Percentiles rank a stretch among this genome's conserved stretches.
phyloP scores from a whole-genome alignment of 2,329 filamentous ascomycete genomes.

The Fusarium sp. region DNA sequence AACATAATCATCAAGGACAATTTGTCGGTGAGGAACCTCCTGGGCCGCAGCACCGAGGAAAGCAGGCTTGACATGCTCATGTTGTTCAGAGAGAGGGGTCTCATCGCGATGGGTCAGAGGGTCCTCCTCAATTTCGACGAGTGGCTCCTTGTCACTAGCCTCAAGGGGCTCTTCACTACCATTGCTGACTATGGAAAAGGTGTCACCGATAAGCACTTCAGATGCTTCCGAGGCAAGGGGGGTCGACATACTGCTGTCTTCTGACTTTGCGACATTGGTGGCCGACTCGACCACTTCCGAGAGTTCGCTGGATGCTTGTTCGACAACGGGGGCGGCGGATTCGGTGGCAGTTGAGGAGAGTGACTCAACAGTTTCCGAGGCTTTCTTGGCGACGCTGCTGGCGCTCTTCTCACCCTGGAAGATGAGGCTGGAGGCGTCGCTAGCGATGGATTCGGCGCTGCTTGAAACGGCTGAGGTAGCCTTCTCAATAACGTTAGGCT shows the following conservation, averaged over 20 bases:
- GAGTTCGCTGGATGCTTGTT: conserved; percentile 39
- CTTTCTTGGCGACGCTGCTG: conserved; percentile 33
- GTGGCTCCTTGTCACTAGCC: conserved; percentile 45
- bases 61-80: conserved; percentile 57
- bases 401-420: conserved; percentile 28
- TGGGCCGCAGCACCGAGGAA: conserved; percentile 66
- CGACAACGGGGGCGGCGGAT: conserved; percentile 32
- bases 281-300: conserved; percentile 40
- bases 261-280: conserved; percentile 24
- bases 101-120: conserved; percentile 41
- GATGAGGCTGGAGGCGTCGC: conserved; percentile 32
- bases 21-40: conserved; percentile 60
- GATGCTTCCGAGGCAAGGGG: conserved; percentile 46
- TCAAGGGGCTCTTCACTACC: conserved; percentile 45
- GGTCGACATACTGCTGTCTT: conserved; percentile 40
- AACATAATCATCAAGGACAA: conserved; percentile 64
- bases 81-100: conserved; percentile 45
- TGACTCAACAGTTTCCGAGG: conserved; percentile 27
- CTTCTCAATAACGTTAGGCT: conserved; percentile 29
- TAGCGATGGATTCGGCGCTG: conserved; percentile 20
- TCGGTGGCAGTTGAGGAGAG: conserved; percentile 40
- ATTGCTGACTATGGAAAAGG: conserved; percentile 44
- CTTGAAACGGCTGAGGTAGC: conserved; percentile 29
- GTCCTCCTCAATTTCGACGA: conserved; percentile 46
- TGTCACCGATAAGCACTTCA: conserved; percentile 43